phyloP scores from a whole-genome alignment of 2,329 filamentous ascomycete species.

The Lanzia echinophila region DNA sequence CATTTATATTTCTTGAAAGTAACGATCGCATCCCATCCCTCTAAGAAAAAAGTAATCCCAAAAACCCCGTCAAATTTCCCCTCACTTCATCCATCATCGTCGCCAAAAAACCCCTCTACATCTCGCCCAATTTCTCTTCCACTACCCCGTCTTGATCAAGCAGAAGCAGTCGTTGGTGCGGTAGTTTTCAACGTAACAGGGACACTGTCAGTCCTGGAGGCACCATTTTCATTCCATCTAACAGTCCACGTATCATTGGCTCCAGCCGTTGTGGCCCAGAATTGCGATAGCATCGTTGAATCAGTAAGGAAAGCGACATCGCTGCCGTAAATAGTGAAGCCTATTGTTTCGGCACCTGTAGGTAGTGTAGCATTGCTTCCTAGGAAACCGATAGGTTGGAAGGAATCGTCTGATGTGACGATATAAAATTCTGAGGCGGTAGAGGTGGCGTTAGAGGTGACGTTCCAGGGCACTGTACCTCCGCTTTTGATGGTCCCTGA shows the following conservation, averaged over 20 bases:
- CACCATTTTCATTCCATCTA: not conserved
- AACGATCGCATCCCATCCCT: too few relatives aligned
- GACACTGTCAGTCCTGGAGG: not conserved
- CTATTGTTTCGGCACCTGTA: not conserved
- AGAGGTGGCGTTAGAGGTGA: not conserved
- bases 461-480: not conserved
- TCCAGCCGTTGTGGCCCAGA: not conserved
- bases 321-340: not conserved
- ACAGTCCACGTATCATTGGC: not conserved
- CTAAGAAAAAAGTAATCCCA: too few relatives aligned
- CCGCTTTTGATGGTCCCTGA: not conserved
- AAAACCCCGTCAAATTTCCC: too few relatives aligned
- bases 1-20: too few relatives aligned
- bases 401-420: not conserved
- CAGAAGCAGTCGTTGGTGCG: not conserved
- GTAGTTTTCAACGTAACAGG: not conserved
- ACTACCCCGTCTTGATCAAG: not conserved
- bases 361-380: not conserved
- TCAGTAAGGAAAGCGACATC: not conserved
- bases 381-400: not conserved
- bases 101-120: too few relatives aligned
- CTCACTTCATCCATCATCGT: too few relatives aligned
- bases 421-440: not conserved
- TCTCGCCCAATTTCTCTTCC: too few relatives aligned
- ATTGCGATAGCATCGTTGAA: not conserved